Evolutionary conservation across 164 flowering plant species (phyloP).

Genomic region (Dillenia suffruticosa): DNA sequence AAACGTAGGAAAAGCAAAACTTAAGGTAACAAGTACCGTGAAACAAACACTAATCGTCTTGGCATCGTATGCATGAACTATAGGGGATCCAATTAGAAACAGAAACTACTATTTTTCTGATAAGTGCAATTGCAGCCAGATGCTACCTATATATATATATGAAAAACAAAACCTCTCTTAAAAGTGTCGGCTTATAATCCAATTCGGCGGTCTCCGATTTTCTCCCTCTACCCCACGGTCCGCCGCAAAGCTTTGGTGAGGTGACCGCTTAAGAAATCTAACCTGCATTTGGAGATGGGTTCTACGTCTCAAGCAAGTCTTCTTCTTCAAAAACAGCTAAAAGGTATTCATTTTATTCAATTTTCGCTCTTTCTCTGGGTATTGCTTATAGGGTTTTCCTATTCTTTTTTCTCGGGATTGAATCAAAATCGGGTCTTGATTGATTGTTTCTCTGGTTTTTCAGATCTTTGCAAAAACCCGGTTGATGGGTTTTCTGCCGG

Average conservation of each 20-base stretch:
- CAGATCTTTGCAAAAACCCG: slow-evolving; percentile 69
- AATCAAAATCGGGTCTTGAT: not conserved
- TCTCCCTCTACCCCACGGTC: not conserved
- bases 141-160: no score
- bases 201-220: not conserved
- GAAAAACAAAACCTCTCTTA: no score
- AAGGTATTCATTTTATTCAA: slow-evolving; percentile 21
- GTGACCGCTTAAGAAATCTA: no score
- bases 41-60: no score
- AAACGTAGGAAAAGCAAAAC: no score
- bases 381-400: not conserved
- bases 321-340: slow-evolving; percentile 59
- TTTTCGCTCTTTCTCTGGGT: not conserved
- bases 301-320: slow-evolving; percentile 45
- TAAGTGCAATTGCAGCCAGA: no score
- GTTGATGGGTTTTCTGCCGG: slow-evolving; percentile 92
- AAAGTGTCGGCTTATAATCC: no score
- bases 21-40: no score
- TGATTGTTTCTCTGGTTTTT: not conserved
- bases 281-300: slow-evolving; percentile 8
- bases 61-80: no score
- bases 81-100: no score
- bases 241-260: no score
- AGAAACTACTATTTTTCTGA: no score
- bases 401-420: not conserved